These are phyloP conservation scores for Chrysanthemum makinoi DNA, from an alignment of 129 eudicot species.

Conservation along the genomic window DNA sequence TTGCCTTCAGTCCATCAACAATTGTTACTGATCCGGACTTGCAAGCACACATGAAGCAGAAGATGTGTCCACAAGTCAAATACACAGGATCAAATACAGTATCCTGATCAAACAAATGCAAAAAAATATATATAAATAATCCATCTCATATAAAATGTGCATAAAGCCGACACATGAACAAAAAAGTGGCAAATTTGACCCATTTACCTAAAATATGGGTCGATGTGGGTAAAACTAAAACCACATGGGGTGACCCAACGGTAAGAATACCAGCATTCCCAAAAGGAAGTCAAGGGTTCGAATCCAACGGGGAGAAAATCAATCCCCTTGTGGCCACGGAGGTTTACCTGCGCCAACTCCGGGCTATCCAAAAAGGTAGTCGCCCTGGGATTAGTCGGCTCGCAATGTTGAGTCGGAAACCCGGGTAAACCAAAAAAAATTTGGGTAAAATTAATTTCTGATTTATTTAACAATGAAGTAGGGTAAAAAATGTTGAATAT, in stretches of 20 bases:
- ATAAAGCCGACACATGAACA: background rate
- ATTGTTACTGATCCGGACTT: slow-evolving; percentile 85
- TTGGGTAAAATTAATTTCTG: background rate
- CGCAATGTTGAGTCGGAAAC: too few species aligned
- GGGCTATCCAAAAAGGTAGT: too few species aligned
- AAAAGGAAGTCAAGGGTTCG: too few species aligned
- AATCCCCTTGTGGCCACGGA: too few species aligned
- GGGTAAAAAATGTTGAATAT: background rate
- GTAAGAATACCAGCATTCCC: too few species aligned
- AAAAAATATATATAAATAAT: background rate
- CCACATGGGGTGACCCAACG: too few species aligned
- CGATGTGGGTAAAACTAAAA: background rate
- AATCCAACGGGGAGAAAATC: too few species aligned
- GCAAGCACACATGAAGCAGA: slow-evolving; percentile 93
- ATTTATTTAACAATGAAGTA: background rate
- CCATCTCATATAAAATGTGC: background rate
- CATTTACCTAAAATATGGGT: background rate
- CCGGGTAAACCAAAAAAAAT: too few species aligned
- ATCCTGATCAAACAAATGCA: slow-evolving; percentile 50
- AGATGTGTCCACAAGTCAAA: slow-evolving; percentile 87
- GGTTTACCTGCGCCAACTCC: too few species aligned
- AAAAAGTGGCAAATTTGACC: background rate
- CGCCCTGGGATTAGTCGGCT: too few species aligned
- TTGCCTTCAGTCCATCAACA: slow-evolving; percentile 80
- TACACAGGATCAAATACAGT: slow-evolving; percentile 89